Base-by-base conservation (phyloP, 768 basidiomycete species). In the Gloeopeniophorella convolvens region DNA sequence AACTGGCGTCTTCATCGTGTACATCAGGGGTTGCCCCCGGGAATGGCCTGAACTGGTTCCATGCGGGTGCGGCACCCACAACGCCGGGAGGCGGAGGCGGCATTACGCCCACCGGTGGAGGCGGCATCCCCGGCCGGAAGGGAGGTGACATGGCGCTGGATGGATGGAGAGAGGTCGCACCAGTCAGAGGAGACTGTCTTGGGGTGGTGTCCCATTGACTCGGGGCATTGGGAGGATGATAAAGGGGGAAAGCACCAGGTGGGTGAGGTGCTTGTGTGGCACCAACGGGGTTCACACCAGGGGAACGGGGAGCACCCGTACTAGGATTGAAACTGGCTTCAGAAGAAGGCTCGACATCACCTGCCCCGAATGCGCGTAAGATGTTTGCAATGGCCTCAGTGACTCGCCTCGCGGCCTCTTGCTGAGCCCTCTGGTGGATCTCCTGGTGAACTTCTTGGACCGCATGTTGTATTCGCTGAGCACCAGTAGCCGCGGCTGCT, bases 351-450 rank as follows among this genome's bases (percentile, higher is more conserved):
- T 28, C 43, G 24, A 37, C 9, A 18, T 16, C 26, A 16, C 59
- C 61, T 39, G 62, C 66, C 21, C 68, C 74, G n/a, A 88, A 68
- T 20, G 76, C 65, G 34, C 75, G 75, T 51, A 86, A 70, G 27
- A 89, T 66, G 39, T 71, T 71, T 5, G 74, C 78, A 26, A 90
- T 65, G 7, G 82, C 78, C 24, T 84, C 79, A 3, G 82, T 74
- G 13, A 88, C 77, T 43, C 77, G 71, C 35, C 71, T 69, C 12
- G 79, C 76, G 1, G 87, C 85, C 56, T 83, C 81, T 58, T 78
- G 77, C 59, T 89, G 85, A 1, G 78, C 67, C 20, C 62, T 62
- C 32, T 72, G 72, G 24, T 74, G 72, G 18, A 75, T 60, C 16
- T 75, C 71, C 27, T 71, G 26, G 8, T 42, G 41, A 40, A 54